Conservation (phyloP, 2,329 filamentous ascomycete genomes). For the Colletotrichum scovillei region DNA sequence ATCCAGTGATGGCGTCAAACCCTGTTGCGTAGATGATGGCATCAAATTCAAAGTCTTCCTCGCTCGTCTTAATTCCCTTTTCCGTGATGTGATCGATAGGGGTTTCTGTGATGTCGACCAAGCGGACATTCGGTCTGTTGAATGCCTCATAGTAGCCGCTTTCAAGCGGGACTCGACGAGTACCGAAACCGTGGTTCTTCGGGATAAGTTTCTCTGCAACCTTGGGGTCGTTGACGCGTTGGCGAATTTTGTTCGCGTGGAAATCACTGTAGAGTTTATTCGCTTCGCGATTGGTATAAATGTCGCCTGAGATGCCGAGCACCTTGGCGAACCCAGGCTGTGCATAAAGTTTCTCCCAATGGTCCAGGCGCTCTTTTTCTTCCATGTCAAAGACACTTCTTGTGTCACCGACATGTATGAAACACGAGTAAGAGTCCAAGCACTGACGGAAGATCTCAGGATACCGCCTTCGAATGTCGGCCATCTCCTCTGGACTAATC, state of each 20-base stretch:
- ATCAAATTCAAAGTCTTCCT: constrained; percentile 47
- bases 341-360: constrained; percentile 46
- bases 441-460: constrained; percentile 33
- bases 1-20: constrained; percentile 47
- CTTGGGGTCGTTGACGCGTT: constrained; percentile 47
- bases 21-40: constrained; percentile 55
- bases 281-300: constrained; percentile 41
- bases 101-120: constrained; percentile 57
- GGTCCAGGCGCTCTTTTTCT: constrained; percentile 41
- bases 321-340: constrained; percentile 51
- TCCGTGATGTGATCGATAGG: constrained; percentile 51
- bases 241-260: constrained; percentile 48
- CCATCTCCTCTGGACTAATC: constrained; percentile 36
- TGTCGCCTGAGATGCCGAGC: constrained; percentile 40
- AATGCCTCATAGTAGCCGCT: constrained; percentile 61
- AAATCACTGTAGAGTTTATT: constrained; percentile 45
- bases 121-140: constrained; percentile 56
- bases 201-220: constrained; percentile 49
- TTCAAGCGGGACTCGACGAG: constrained; percentile 54
- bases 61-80: constrained; percentile 47
- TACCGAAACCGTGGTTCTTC: constrained; percentile 40
- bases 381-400: constrained; percentile 41
- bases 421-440: constrained; percentile 40
- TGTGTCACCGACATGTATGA: constrained; percentile 44
- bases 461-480: constrained; percentile 13